Evolutionary conservation across 2,329 filamentous ascomycete species (phyloP).

Genomic region (Thelonectria rubi): DNA sequence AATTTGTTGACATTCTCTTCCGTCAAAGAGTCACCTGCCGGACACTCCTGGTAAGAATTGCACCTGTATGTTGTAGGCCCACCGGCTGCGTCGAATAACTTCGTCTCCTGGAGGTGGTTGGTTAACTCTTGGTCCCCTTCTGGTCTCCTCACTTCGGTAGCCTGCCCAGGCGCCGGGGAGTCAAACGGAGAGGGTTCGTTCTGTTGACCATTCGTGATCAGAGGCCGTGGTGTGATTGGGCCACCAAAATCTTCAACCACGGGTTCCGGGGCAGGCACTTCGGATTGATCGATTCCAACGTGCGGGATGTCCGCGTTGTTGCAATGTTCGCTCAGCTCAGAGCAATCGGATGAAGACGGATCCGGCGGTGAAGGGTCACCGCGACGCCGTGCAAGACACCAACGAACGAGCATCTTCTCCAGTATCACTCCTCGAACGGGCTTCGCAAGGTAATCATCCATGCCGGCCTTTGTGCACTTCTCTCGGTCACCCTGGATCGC

Average conservation of each 20-base stretch:
- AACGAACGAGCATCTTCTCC: conserved; percentile 76
- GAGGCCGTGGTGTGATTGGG: conserved; percentile 53
- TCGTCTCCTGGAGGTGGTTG: conserved; percentile 57
- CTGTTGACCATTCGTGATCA: conserved; percentile 49
- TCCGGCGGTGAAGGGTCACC: conserved; percentile 35
- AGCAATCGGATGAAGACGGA: conserved; percentile 54
- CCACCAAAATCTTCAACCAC: conserved; percentile 45
- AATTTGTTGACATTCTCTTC: conserved; percentile 63
- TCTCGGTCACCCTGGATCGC: conserved; percentile 81
- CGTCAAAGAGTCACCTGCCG: conserved; percentile 57
- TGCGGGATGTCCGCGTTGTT: conserved; percentile 53
- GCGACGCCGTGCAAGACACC: conserved; percentile 58
- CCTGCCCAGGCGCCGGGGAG: conserved; percentile 45
- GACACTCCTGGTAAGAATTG: conserved; percentile 48
- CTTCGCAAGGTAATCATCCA: conserved; percentile 81
- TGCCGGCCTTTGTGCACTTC: conserved; percentile 76
- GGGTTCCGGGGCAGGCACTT: conserved; percentile 23
- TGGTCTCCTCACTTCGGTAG: conserved; percentile 46
- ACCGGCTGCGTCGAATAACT: conserved; percentile 58
- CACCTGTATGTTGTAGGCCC: conserved; percentile 46
- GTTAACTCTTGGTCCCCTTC: conserved; percentile 53
- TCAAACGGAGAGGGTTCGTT: conserved; percentile 56
- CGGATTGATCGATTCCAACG: conserved; percentile 45
- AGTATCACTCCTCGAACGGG: conserved; percentile 74
- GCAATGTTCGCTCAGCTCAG: conserved; percentile 55